Base-by-base conservation (phyloP, 2,329 filamentous ascomycete genomes). In the Colletotrichum sojae region DNA sequence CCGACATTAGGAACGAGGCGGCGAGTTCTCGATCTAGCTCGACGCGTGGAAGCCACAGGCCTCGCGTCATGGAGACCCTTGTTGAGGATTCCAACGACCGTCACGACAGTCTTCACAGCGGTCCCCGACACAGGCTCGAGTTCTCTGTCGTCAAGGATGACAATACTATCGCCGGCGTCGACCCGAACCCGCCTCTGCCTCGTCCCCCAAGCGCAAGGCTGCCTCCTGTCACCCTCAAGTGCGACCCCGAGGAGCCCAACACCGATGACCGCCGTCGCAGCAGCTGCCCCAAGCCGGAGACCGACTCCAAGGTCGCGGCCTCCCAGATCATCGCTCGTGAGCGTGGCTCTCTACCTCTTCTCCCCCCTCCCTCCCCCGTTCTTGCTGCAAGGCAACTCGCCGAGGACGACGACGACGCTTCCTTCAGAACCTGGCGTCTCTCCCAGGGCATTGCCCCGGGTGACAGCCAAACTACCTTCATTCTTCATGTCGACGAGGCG, bases 341-440 rank as follows among this genome's bases (percentile, higher is more conserved):
- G 31, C 64, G 71, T 55, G 67, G 27, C 16, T 73, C 73, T 3
- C 27, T 69, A 27, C 69, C 73, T 15, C 5, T 59, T 62, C 56
- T 63, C 6, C 18, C 60, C 5, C 72, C 72, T 5, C 67, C 65
- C 3, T 67, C 70, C 10, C 73, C 72, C 0, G 46, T 62, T 3
- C 54, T 70, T 5, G 9, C 27, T 54, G 71, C 66, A 15, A 36
- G 52, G 4, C 68, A 25, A 20, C 22, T 22, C 5, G 18, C 56
- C 12, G 46, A 43, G 4, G 45, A 63, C 3, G 58, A 67, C 20
- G 71, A 74, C 43, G 62, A 63, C 22, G 63, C 71, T 2, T 74
- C 73, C 15, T 67, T 73, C 57, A 61, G 58, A 49, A 72, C 71
- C 36, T 73, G 73, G 72, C 53, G 68, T 4, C 57, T 74, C 25